Evolutionary conservation across 2,329 filamentous ascomycete species (phyloP), one percentile per base, ranked within the genome.

Genomic region (Calonectria pseudoturangicola): DNA sequence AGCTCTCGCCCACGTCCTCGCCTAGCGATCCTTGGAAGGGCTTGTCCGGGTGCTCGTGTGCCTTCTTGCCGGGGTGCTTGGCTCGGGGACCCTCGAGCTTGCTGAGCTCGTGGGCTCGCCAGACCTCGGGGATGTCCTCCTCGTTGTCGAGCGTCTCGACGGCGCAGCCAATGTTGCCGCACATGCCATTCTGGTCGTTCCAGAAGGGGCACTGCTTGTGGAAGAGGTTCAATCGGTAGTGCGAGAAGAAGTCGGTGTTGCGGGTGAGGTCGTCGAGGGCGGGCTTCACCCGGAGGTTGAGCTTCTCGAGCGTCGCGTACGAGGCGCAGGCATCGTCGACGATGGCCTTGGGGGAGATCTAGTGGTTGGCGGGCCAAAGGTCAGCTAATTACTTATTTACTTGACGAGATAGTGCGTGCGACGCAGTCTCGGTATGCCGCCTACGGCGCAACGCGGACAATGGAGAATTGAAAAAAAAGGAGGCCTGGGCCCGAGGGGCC

Each of bases 181-280:
- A 99, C 89, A 98, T 94, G 83, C 95, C 95, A 84, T 94, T 93
- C 74, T 95, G 93, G 83, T 99, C 97, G 81, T 93, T 91, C 96
- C 97, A 99, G 83, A 98, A 99, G 0, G 97, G 97, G 81, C 97
- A 99, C 85, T 91, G 92, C 84, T 97, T 98, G 84, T 97, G 94
- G 85, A 95, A 99, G 25, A 99, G 90, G 83, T 98, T 98, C 56
- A 99, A 87, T 71, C 97, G 93, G 87, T 98, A 99, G 85, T 98
- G 95, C 66, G 96, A 96, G 86, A 99, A 99, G 89, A 98, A 99
- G 85, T 99, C 97, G 83, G 96, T 98, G 66, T 94, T 92, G 79
- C 91, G 91, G 0, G 95, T 98, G 56, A 99, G 91, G 68, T 94
- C 93, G 79, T 94, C 90, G 77, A 99, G 87, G 66, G 92, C 90